Base-by-base conservation (phyloP, 192 early-diverging fungal species). In the Fimicolochytrium jonesii region DNA sequence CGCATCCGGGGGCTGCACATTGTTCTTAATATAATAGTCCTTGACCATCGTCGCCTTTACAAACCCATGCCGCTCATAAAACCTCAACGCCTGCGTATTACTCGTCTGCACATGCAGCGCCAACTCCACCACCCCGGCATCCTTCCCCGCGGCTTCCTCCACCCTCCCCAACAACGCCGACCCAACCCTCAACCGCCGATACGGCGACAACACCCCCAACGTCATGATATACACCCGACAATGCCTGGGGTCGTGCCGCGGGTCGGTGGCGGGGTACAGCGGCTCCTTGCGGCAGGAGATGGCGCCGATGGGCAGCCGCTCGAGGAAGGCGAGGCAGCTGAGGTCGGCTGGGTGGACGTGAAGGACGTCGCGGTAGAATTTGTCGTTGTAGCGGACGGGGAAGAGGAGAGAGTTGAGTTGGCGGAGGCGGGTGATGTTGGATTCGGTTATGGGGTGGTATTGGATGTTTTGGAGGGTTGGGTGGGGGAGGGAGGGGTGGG, bases 151-250 rank as follows among this genome's bases (percentile, higher is more conserved):
- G 79, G 68, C 43, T 78, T 72, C 25, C 73, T 63, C 39, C 56
- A 94, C 85, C 58, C 83, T 78, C 26, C 69, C 43, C 44, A 90
- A 55, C 33, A 90, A 60, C 31, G 59, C 46, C n/a, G 82, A 79
- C 28, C 86, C 87, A 82, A 73, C 13, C 11, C 48, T 39, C 26
- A 89, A 76, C n/a, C 86, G 71, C 25, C 94, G 74, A 61, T 88
- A 95, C 11, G 89, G 88, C 10, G 82, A 82, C 28, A 97, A 74
- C 33, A 97, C 92, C 31, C 93, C 93, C 47, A 97, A 74, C 1
- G 94, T 97, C 90, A 93, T 91, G 62, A 97, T 92, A 66, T 95
- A 95, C 28, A 93, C 75, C 6, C 64, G 60, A 13, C 15, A 28
- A 10, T 23, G 55, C 6, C 45, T 33, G 11, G 58, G 23, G 4